Conservation (phyloP, 768 basidiomycete species). For the Suillus variegatus region DNA sequence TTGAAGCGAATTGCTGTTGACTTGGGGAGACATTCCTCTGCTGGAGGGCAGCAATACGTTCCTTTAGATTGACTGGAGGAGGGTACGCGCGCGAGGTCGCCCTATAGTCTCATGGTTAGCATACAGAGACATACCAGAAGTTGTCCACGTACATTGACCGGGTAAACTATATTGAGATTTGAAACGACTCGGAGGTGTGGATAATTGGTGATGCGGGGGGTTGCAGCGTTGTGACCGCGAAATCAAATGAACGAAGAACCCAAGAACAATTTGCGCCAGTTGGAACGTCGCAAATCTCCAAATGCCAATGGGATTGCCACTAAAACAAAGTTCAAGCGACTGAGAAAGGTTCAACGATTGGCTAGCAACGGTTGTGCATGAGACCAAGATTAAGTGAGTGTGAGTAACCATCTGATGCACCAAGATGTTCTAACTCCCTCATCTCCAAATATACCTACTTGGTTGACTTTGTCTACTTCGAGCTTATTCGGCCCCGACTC, state of each 20-base stretch:
- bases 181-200: neutral
- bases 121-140: neutral
- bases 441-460: neutral
- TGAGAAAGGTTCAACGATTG: constrained; percentile 9
- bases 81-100: constrained; percentile 26
- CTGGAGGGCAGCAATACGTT: constrained; percentile 81
- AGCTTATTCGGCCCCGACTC: neutral
- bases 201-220: neutral
- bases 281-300: constrained; percentile 6
- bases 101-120: constrained; percentile 27
- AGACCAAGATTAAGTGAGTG: constrained; percentile 4
- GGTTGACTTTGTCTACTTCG: constrained; percentile 3
- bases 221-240: neutral
- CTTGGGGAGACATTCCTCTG: constrained; percentile 43
- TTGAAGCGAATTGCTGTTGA: constrained; percentile 33
- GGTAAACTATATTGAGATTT: neutral
- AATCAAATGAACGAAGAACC: neutral
- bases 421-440: neutral
- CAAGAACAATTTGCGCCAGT: neutral
- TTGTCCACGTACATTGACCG: constrained; percentile 21
- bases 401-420: neutral
- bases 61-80: constrained; percentile 60
- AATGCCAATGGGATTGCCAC: constrained; percentile 1
- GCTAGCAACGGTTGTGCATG: constrained; percentile 11
- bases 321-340: constrained; percentile 6